Evolutionary conservation across 805 yeast species (phyloP).

Genomic region (Ogataea ramenticola): DNA sequence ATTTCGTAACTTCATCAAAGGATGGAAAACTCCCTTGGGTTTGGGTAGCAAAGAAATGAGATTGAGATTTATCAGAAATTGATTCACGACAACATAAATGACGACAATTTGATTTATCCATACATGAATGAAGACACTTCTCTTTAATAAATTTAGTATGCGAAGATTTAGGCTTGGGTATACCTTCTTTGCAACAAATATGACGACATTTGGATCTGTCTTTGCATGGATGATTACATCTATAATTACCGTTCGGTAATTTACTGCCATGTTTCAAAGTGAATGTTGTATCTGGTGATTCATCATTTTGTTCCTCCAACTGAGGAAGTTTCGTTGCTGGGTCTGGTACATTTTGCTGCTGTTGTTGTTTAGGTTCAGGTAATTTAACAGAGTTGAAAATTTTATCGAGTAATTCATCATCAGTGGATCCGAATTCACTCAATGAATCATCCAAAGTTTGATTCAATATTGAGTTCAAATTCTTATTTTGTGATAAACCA

Average conservation of each 20-base stretch:
- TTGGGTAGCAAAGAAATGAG: too few relatives aligned
- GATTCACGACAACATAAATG: slow-evolving; percentile 21
- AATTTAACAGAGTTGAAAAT: neutral
- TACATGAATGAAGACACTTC: slow-evolving; percentile 38
- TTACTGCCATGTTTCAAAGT: slow-evolving; percentile 7
- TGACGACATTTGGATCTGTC: slow-evolving; percentile 35
- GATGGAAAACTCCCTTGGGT: too few relatives aligned
- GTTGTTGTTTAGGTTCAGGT: neutral
- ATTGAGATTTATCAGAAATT: too few relatives aligned
- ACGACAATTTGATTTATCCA: slow-evolving; percentile 31
- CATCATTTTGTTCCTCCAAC: neutral
- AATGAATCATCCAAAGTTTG: neutral
- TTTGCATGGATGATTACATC: slow-evolving; percentile 37
- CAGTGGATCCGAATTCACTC: neutral
- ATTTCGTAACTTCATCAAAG: too few relatives aligned
- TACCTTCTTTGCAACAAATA: slow-evolving; percentile 40
- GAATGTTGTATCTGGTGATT: slow-evolving; percentile 2
- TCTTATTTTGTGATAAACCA: neutral
- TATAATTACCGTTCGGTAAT: slow-evolving; percentile 24
- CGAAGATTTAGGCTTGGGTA: slow-evolving; percentile 3
- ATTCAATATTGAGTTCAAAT: neutral
- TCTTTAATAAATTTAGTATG: slow-evolving; percentile 23
- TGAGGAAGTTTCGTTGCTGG: neutral
- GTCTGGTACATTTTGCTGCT: neutral
- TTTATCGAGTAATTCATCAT: neutral